phyloP scores from a whole-genome alignment of 2,329 filamentous ascomycete genomes.

The Trichoderma koningiopsis region DNA sequence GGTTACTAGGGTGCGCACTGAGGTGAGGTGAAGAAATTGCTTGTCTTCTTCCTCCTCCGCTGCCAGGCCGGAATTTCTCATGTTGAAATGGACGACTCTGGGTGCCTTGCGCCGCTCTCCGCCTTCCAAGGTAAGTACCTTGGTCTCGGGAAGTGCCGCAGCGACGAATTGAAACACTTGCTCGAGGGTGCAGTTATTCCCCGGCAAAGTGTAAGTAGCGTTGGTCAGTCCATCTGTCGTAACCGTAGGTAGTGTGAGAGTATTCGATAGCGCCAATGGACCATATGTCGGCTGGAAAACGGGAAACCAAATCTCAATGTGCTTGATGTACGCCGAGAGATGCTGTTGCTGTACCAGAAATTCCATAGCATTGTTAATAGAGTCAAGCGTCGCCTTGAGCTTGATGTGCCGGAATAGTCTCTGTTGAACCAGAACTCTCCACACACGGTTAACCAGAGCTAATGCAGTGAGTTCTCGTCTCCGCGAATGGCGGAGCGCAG shows the following conservation, averaged over 20 bases:
- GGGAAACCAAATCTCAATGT: slow-evolving; percentile 77
- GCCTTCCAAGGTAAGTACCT: slow-evolving; percentile 73
- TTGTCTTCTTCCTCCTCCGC: slow-evolving; percentile 38
- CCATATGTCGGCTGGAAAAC: slow-evolving; percentile 65
- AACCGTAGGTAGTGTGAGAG: slow-evolving; percentile 53
- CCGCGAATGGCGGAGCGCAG: slow-evolving; percentile 66
- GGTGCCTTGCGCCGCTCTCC: slow-evolving; percentile 76
- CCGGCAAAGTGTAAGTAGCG: slow-evolving; percentile 60
- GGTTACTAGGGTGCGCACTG: slow-evolving; percentile 68
- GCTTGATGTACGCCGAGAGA: slow-evolving; percentile 65
- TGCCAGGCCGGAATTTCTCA: slow-evolving; percentile 30
- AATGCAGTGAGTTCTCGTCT: slow-evolving; percentile 68
- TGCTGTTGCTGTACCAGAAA: slow-evolving; percentile 64
- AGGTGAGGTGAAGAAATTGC: slow-evolving; percentile 50
- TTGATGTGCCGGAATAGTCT: slow-evolving; percentile 76
- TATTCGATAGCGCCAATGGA: slow-evolving; percentile 46
- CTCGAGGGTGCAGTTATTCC: slow-evolving; percentile 69
- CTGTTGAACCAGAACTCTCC: slow-evolving; percentile 69
- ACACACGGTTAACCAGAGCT: slow-evolving; percentile 63
- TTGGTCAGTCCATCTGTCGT: slow-evolving; percentile 58
- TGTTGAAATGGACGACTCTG: slow-evolving; percentile 53
- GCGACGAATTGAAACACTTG: slow-evolving; percentile 68
- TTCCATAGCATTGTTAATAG: slow-evolving; percentile 57
- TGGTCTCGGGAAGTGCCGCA: slow-evolving; percentile 59
- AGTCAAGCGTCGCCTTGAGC: slow-evolving; percentile 69